Evolutionary conservation across 2,329 filamentous ascomycete genomes (phyloP).

Genomic region (Plectosphaerella cucumerina): DNA sequence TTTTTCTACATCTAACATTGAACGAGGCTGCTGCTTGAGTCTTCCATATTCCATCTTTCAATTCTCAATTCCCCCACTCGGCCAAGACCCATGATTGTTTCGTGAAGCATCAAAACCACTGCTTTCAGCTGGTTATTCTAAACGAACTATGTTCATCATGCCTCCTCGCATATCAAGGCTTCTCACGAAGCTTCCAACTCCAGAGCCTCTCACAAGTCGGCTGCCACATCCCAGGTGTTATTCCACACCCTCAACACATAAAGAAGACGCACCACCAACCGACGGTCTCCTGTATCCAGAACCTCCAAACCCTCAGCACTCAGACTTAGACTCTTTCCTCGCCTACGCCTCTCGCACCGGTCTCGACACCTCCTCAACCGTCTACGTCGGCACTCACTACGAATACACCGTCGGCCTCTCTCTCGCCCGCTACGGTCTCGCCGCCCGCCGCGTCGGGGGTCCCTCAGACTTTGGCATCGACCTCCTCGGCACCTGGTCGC

Average conservation of each 20-base stretch:
- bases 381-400: constrained; percentile 71
- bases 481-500: constrained; percentile 65
- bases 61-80: too few relatives aligned
- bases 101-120: too few relatives aligned
- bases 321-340: constrained; percentile 61
- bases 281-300: constrained; percentile 37
- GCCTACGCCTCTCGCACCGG: constrained; percentile 54
- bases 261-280: background rate
- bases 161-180: too few relatives aligned
- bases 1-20: too few relatives aligned
- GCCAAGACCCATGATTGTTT: too few relatives aligned
- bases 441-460: constrained; percentile 61
- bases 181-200: too few relatives aligned
- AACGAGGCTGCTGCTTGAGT: too few relatives aligned
- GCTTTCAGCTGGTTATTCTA: too few relatives aligned
- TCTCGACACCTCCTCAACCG: constrained; percentile 51
- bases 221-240: background rate
- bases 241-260: background rate
- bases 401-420: constrained; percentile 63
- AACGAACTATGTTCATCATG: too few relatives aligned
- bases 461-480: constrained; percentile 69
- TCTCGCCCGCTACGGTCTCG: constrained; percentile 59
- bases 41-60: too few relatives aligned
- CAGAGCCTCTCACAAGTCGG: too few relatives aligned
- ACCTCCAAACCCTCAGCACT: constrained; percentile 47